Evolutionary conservation across 2,329 filamentous ascomycete genomes (phyloP).

Genomic region (Sarocladium oryzae): DNA sequence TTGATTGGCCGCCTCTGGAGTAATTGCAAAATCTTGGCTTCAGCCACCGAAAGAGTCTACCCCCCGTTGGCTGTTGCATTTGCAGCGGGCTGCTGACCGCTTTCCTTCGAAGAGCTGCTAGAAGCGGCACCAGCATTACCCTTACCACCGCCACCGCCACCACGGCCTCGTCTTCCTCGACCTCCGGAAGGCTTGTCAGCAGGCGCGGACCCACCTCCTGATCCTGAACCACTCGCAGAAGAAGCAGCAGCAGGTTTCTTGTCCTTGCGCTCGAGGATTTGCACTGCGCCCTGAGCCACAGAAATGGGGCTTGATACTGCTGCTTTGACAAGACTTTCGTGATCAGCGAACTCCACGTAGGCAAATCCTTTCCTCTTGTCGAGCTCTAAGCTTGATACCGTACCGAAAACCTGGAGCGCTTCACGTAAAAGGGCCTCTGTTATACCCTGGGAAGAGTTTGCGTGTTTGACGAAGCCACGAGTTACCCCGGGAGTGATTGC

Average conservation of each 20-base stretch:
- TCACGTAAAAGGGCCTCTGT: slow-evolving; percentile 74
- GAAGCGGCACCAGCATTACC: slow-evolving; percentile 12
- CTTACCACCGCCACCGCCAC: slow-evolving; percentile 14
- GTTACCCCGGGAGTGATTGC: slow-evolving; percentile 38
- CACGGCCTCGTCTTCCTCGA: slow-evolving; percentile 19
- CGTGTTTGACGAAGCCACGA: slow-evolving; percentile 73
- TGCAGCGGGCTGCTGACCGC: neutral
- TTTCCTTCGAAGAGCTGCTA: neutral
- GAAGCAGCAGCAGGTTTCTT: slow-evolving; percentile 29
- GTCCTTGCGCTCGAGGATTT: slow-evolving; percentile 77
- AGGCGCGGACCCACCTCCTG: slow-evolving; percentile 7
- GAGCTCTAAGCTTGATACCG: slow-evolving; percentile 76
- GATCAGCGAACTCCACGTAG: slow-evolving; percentile 80
- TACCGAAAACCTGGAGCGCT: slow-evolving; percentile 67
- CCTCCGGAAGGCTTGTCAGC: slow-evolving; percentile 14
- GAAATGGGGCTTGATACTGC: slow-evolving; percentile 74
- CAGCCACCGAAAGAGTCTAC: slow-evolving; percentile 6
- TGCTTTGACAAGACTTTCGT: slow-evolving; percentile 67
- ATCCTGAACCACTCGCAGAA: neutral
- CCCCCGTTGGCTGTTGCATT: slow-evolving; percentile 4
- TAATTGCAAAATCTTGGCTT: slow-evolving; percentile 6
- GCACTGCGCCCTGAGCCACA: slow-evolving; percentile 78
- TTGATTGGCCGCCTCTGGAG: no score
- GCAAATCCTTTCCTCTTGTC: slow-evolving; percentile 94
- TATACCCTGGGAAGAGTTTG: slow-evolving; percentile 84